phyloP scores from a whole-genome alignment of 371 early-diverging fungal genomes.

The Rhizoclosmatium hyalinum region DNA sequence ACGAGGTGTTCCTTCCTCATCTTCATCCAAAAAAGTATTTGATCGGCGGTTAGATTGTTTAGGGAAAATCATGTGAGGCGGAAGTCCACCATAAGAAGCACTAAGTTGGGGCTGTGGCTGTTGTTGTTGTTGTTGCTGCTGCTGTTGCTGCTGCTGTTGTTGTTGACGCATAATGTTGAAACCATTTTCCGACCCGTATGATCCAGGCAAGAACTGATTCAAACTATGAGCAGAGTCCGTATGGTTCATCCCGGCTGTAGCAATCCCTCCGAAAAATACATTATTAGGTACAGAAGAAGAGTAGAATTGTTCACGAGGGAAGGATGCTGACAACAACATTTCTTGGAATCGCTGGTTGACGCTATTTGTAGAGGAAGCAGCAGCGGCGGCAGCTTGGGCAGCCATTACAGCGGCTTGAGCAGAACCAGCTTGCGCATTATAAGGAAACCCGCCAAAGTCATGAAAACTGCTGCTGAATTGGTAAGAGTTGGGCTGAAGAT shows the following conservation, averaged over 20 bases:
- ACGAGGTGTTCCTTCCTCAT: background rate
- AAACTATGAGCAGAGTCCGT: background rate
- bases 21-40: background rate
- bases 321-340: slow-evolving; percentile 6
- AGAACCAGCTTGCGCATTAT: background rate
- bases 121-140: background rate
- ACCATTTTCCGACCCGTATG: slow-evolving; percentile 6
- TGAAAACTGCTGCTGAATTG: slow-evolving; percentile 15
- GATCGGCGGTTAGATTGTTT: background rate
- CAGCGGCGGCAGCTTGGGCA: background rate
- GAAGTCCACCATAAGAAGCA: slow-evolving; percentile 10
- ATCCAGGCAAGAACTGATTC: slow-evolving; percentile 9
- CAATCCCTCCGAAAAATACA: slow-evolving; percentile 18
- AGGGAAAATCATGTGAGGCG: slow-evolving; percentile 24
- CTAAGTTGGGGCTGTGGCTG: background rate
- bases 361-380: background rate
- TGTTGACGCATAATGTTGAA: slow-evolving; percentile 6
- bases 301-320: slow-evolving; percentile 18
- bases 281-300: slow-evolving; percentile 25
- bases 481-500: slow-evolving; percentile 9
- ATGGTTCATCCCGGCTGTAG: background rate
- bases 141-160: slow-evolving; percentile 15
- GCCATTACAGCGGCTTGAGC: background rate
- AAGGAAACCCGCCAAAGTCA: slow-evolving; percentile 8
- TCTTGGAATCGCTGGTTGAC: slow-evolving; percentile 19